Conservation (phyloP, 202 grass and related monocot genomes). For the Eragrostis tef region DNA sequence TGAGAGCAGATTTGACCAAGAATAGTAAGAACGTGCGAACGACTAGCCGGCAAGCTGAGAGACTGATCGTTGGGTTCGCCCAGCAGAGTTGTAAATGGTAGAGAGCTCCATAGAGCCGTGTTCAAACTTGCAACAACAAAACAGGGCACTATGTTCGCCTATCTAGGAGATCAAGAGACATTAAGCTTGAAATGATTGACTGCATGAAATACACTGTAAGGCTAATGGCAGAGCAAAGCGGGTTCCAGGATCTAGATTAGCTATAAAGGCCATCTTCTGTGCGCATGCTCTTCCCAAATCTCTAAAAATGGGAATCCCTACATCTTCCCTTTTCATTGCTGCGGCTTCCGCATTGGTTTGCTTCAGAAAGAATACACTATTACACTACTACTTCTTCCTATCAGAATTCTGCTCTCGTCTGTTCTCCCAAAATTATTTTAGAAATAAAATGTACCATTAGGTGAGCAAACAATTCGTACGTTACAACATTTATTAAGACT, state of each 20-base stretch:
- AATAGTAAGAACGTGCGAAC: conserved; percentile 33
- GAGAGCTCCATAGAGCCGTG: conserved; percentile 37
- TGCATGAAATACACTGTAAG: conserved; percentile 40
- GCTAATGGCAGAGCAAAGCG: conserved; percentile 46
- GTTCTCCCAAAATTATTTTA: conserved; percentile 9
- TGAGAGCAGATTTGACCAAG: conserved; percentile 53
- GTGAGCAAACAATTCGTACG: not conserved
- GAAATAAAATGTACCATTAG: conserved; percentile 1
- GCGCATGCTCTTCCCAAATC: conserved; percentile 51
- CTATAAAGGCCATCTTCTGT: conserved; percentile 54
- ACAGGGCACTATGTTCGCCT: conserved; percentile 38
- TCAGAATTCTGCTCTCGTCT: conserved; percentile 16
- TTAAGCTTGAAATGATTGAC: conserved; percentile 45
- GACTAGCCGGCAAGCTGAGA: conserved; percentile 31
- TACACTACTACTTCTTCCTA: conserved; percentile 2
- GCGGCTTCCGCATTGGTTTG: conserved; percentile 14
- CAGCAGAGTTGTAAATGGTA: conserved; percentile 8
- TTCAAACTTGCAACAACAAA: conserved; percentile 47
- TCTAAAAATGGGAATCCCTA: conserved; percentile 51
- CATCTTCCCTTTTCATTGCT: not conserved
- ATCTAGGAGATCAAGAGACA: conserved; percentile 26
- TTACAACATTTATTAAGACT: not conserved
- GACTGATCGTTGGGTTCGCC: conserved; percentile 23
- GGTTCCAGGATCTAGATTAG: conserved; percentile 53
- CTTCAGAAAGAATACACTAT: conserved; percentile 7